Evolutionary conservation across 2,329 filamentous ascomycete genomes (phyloP).

Genomic region (Hypoxylon sp.): DNA sequence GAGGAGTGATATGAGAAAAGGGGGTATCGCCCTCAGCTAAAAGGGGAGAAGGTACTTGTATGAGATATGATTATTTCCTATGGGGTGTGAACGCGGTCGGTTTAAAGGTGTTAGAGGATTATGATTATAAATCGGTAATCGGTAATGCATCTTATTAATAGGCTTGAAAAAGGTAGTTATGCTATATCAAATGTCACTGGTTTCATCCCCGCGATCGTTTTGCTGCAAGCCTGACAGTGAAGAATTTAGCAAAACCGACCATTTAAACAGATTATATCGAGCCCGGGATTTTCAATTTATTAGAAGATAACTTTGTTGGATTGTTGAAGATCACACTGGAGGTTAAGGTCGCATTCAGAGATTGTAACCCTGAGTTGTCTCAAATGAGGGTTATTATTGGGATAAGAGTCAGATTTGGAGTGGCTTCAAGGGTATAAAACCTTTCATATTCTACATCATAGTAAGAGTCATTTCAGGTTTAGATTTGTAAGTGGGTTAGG

Average conservation of each 20-base stretch:
- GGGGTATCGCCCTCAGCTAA: not conserved
- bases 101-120: not conserved
- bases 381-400: too few relatives aligned
- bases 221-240: too few relatives aligned
- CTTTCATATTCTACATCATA: too few relatives aligned
- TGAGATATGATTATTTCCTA: conserved; percentile 19
- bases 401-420: too few relatives aligned
- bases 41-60: conserved; percentile 2
- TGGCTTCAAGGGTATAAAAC: too few relatives aligned
- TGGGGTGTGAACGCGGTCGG: conserved; percentile 2
- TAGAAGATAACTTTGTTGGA: not conserved
- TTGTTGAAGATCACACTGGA: too few relatives aligned
- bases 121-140: not conserved
- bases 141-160: not conserved
- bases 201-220: too few relatives aligned
- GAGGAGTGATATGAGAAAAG: conserved; percentile 3
- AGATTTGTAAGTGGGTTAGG: not conserved
- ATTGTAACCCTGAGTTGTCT: not conserved
- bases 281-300: not conserved
- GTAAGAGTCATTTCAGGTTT: not conserved
- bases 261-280: not conserved
- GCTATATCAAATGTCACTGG: too few relatives aligned
- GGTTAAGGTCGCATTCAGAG: not conserved
- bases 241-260: not conserved
- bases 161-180: not conserved